Evolutionary conservation across 768 basidiomycete genomes (phyloP), one percentile per base, ranked within the genome.

Genomic region (Glaciozyma martinii): DNA sequence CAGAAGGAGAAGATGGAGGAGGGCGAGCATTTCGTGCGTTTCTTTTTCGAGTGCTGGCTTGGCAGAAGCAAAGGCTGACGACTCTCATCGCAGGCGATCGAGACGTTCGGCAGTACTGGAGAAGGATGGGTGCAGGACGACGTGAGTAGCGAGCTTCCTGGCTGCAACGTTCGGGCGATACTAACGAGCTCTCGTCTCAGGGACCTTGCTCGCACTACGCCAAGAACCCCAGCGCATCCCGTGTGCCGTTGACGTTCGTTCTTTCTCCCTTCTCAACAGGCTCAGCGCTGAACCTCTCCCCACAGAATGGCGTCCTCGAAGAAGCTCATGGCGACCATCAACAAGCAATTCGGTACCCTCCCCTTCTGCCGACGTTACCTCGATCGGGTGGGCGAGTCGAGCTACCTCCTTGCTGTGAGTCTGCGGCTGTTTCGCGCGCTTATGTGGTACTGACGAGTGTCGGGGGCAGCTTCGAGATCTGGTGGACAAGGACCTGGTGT

Each of bases 21-120:
- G 77, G 95, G 93, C 47, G 95, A 98, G 73, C 97, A 98, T 75
- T 99, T 90, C 76, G 95, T 13, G 15, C 37, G 37, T 13, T 40
- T 40, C 37, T 13, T 40, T 40, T 13, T 5, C n/a, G n/a, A n/a
- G n/a, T 10, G 2, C 7, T 40, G 3, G 3, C 37, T 40, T 40
- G 10, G 37, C 37, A 40, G 37, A 13, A 40, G 37, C 37, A 40
- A 13, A 40, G n/a, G 37, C 37, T 40, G 15, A 40, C 37, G 37
- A 40, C 10, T 13, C 3, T 12, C 12, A 13, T 40, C 37, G 12
- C 37, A 40, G 37, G 37, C 95, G 13, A 94, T 99, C 62, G 95
- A 99, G 77, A 99, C 95, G 2, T 99, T 99, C 76, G 95, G 95
- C 16, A 89, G 88, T n/a, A 98, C 94, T 0, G 94, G 95, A 21